Percentiles rank a stretch among this genome's conserved stretches.
Conservation (phyloP, 2,329 filamentous ascomycete genomes). For the Calonectria hongkongensis region DNA sequence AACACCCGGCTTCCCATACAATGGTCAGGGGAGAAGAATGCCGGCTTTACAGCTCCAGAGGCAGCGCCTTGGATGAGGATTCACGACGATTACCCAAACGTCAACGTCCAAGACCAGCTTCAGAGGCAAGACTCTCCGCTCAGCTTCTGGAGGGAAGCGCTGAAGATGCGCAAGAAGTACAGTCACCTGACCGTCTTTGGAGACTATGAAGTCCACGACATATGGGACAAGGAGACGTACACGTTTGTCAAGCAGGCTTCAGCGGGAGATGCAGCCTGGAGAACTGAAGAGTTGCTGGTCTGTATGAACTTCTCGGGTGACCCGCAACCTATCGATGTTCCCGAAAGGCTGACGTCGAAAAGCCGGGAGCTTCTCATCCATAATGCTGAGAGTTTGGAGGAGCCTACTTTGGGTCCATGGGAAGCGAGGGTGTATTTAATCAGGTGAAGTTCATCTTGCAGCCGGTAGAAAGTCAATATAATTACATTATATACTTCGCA, state of each 20-base stretch:
- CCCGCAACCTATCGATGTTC: background rate
- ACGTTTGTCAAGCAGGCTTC: background rate
- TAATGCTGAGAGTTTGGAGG: background rate
- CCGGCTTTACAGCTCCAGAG: background rate
- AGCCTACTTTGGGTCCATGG: background rate
- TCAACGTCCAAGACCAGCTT: constrained; percentile 7
- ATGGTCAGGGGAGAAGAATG: constrained; percentile 1
- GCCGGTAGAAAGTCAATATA: background rate
- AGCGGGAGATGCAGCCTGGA: too few relatives aligned
- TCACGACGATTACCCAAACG: constrained; percentile 9
- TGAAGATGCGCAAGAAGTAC: background rate
- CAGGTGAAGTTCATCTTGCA: background rate
- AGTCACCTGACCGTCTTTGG: constrained; percentile 4
- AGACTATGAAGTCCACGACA: background rate
- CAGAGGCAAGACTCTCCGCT: background rate
- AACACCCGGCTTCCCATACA: background rate
- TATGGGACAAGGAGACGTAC: constrained; percentile 23
- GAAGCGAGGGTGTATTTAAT: constrained; percentile 15
- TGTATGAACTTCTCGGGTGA: constrained; percentile 6
- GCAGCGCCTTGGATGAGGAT: constrained; percentile 17
- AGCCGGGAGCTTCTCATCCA: background rate
- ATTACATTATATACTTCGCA: too few relatives aligned
- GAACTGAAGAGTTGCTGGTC: background rate
- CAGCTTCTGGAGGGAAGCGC: background rate
- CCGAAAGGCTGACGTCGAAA: background rate